A percentile compares a stretch with the other conserved stretches of the same genome.
Evolutionary conservation across 768 basidiomycete species (phyloP).

Genomic region (Russula ochroleuca): DNA sequence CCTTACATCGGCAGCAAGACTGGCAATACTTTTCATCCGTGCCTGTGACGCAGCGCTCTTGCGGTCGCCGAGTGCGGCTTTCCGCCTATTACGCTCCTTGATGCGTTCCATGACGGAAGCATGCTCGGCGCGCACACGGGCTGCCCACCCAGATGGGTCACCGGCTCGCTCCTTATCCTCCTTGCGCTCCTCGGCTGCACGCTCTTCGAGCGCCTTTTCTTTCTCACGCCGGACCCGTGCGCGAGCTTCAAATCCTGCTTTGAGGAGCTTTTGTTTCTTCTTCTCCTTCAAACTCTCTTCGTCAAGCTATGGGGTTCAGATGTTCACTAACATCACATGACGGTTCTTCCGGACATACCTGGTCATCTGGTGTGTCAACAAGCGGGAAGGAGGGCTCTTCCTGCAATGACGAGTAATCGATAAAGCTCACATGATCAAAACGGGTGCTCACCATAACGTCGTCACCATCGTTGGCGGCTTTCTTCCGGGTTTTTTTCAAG

Average conservation of each 20-base stretch:
- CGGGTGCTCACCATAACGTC: conserved; percentile 43
- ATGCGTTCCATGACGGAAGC: conserved; percentile 82
- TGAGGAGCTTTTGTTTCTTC: conserved; percentile 85
- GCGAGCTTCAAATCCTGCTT: conserved; percentile 91
- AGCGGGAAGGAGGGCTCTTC: conserved; percentile 86
- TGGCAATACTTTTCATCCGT: conserved; percentile 92
- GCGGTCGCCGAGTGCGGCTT: conserved; percentile 79
- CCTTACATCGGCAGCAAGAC: conserved; percentile 80
- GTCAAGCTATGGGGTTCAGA: conserved; percentile 51
- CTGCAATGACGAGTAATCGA: conserved; percentile 33
- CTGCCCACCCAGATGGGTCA: conserved; percentile 71
- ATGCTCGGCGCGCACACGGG: conserved; percentile 70
- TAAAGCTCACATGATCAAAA: not conserved
- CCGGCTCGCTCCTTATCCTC: conserved; percentile 74
- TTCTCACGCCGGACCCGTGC: conserved; percentile 82
- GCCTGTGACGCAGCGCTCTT: conserved; percentile 79
- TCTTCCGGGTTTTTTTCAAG: conserved; percentile 73
- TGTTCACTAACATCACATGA: not conserved
- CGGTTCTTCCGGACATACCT: conserved; percentile 43
- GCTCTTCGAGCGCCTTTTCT: conserved; percentile 73
- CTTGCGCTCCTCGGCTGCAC: conserved; percentile 50
- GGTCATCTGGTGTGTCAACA: conserved; percentile 85
- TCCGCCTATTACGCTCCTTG: conserved; percentile 74
- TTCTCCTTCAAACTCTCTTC: conserved; percentile 94
- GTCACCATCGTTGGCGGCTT: conserved; percentile 66